phyloP scores from a whole-genome alignment of 2,329 filamentous ascomycete genomes.

The Mycogone perniciosa region DNA sequence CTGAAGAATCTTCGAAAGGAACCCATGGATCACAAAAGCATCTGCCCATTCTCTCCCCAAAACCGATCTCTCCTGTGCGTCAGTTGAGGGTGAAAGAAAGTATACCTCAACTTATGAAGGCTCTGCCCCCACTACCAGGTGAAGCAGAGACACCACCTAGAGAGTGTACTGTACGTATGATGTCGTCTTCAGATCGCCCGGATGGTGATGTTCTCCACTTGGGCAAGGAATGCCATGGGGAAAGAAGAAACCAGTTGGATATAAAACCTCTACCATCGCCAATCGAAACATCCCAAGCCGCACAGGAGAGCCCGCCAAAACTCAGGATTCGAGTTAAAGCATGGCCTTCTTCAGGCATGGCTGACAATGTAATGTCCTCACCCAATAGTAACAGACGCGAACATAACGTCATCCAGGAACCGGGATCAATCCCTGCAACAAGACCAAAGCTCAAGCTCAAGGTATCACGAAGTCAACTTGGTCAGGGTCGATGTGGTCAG shows the following conservation, averaged over 20 bases:
- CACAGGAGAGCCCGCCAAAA: conserved; percentile 16
- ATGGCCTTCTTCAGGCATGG: conserved; percentile 13
- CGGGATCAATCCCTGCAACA: conserved; percentile 13
- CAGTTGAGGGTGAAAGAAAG: conserved; percentile 42
- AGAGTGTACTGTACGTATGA: neutral
- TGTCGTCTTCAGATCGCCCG: neutral
- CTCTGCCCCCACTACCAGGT: conserved; percentile 40
- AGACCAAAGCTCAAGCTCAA: conserved; percentile 29
- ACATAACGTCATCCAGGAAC: neutral
- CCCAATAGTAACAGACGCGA: neutral
- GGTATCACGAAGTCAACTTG: conserved; percentile 25
- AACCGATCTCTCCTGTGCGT: conserved; percentile 41
- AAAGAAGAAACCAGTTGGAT: neutral
- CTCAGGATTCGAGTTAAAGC: conserved; percentile 25
- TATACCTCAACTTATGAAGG: conserved; percentile 47
- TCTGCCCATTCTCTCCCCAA: conserved; percentile 37
- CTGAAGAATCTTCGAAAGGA: conserved; percentile 1
- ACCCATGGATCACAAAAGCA: conserved; percentile 10
- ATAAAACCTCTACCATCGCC: neutral
- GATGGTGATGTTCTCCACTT: neutral
- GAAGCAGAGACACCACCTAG: conserved; percentile 14
- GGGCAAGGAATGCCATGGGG: neutral
- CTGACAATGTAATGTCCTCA: neutral
- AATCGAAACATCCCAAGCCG: neutral
- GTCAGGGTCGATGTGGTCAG: conserved; percentile 13